Percentiles rank a stretch among this genome's conserved stretches.
These are phyloP conservation scores for Rosa lucieae DNA, from an alignment of 306 rosid species.

Conservation along the genomic window DNA sequence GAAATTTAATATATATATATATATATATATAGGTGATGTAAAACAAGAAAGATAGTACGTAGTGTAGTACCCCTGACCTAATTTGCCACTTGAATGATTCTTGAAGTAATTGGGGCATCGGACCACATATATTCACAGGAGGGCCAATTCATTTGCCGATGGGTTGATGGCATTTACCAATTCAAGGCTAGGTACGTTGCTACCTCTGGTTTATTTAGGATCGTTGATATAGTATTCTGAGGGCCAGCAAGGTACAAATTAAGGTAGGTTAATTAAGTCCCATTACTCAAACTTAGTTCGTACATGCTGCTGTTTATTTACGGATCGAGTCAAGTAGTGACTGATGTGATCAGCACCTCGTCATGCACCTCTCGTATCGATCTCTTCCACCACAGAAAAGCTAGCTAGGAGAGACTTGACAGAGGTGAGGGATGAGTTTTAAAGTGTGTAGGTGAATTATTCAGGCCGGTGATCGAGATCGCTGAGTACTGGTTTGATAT, in stretches of 20 bases:
- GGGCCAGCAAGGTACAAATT: not conserved
- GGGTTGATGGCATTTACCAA: not conserved
- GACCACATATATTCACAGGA: not conserved
- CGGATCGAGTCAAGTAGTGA: not conserved
- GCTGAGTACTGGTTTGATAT: not conserved
- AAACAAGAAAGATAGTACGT: not conserved
- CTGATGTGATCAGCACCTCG: not conserved
- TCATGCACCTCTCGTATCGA: not conserved
- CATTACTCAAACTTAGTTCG: not conserved
- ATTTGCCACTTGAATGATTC: constrained; percentile 6
- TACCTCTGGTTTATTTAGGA: not conserved
- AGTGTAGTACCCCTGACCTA: constrained; percentile 3
- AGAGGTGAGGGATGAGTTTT: no score
- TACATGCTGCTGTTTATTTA: not conserved
- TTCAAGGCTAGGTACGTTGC: not conserved
- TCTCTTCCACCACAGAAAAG: not conserved
- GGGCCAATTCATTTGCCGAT: not conserved
- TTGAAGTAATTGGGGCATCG: constrained; percentile 3
- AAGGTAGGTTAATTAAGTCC: not conserved
- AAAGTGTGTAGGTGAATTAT: not conserved
- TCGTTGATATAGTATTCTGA: not conserved
- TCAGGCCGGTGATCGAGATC: not conserved
- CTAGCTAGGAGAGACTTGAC: not conserved
- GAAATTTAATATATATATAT: no score
- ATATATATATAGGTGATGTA: not conserved